Conservation (phyloP, 306 rosid species). For the Neltuma alba region DNA sequence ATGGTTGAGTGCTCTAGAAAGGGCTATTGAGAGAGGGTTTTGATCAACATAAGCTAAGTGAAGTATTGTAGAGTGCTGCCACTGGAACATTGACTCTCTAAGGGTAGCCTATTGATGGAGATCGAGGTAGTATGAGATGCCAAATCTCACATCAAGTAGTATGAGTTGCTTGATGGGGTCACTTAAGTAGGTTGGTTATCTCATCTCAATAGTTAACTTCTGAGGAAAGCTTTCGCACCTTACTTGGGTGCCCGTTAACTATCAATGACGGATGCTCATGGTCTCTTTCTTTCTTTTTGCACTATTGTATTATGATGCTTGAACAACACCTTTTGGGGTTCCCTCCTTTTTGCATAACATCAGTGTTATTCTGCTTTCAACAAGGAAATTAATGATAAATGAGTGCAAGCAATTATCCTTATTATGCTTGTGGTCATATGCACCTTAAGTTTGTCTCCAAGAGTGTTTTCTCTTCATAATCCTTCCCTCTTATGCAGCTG, state of each 20-base stretch:
- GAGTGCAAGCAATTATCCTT: background rate
- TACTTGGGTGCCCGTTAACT: background rate
- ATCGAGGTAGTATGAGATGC: background rate
- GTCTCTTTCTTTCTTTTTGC: background rate
- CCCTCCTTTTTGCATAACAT: background rate
- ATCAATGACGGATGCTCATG: background rate
- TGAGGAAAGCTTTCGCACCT: background rate
- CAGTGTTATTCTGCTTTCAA: slow-evolving; percentile 15
- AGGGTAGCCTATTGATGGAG: background rate
- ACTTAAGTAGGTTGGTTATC: background rate
- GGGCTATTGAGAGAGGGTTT: background rate
- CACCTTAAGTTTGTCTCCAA: slow-evolving; percentile 20
- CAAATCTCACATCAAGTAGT: background rate
- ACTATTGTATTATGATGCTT: background rate
- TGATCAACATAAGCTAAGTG: background rate
- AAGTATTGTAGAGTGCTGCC: background rate
- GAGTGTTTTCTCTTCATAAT: slow-evolving; percentile 28
- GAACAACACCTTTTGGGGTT: background rate
- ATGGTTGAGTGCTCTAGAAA: background rate
- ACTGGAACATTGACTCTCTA: background rate
- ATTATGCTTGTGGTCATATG: slow-evolving; percentile 7
- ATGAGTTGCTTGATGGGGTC: background rate
- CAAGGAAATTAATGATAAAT: slow-evolving; percentile 24
- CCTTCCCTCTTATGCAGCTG: slow-evolving; percentile 47
- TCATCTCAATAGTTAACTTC: background rate